Evolutionary conservation across 129 eudicot species (phyloP).

Genomic region (Flaveria brownii): DNA sequence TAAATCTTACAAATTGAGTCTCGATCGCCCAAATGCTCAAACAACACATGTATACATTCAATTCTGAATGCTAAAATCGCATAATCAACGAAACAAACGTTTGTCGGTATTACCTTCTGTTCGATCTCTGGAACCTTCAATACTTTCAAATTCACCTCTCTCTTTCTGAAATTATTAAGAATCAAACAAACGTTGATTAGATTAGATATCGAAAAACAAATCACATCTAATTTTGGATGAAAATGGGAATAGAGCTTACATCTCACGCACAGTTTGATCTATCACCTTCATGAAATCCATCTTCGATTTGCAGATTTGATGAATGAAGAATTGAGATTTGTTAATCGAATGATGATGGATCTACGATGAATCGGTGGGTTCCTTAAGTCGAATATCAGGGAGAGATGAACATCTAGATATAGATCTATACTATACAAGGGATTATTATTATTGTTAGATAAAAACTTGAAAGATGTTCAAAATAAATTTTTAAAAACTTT

Average conservation of each 20-base stretch:
- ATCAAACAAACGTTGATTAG: conserved; percentile 18
- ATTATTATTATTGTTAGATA: neutral
- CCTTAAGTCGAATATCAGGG: conserved; percentile 15
- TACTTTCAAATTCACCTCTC: conserved; percentile 99
- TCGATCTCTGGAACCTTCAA: conserved; percentile 99
- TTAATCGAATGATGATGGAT: conserved; percentile 27
- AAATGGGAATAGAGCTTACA: conserved; percentile 44
- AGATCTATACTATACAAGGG: conserved; percentile 10
- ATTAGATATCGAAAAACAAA: conserved; percentile 6
- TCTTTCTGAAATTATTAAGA: conserved; percentile 59
- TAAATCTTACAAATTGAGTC: conserved; percentile 14
- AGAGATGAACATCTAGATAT: conserved; percentile 16
- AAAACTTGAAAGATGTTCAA: no score
- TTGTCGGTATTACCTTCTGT: conserved; percentile 66
- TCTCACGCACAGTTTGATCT: conserved; percentile 99
- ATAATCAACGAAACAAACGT: conserved; percentile 5
- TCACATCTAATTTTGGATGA: neutral
- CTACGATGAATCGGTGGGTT: conserved; percentile 31
- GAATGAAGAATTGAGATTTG: conserved; percentile 23
- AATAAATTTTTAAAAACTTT: no score
- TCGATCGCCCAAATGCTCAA: conserved; percentile 23
- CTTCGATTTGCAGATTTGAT: conserved; percentile 33
- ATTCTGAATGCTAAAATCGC: conserved; percentile 21
- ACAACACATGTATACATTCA: neutral
- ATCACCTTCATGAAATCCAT: conserved; percentile 99